Evolutionary conservation across 1,284 basidiomycete genomes (phyloP).

Genomic region (Phlebopus sp.): DNA sequence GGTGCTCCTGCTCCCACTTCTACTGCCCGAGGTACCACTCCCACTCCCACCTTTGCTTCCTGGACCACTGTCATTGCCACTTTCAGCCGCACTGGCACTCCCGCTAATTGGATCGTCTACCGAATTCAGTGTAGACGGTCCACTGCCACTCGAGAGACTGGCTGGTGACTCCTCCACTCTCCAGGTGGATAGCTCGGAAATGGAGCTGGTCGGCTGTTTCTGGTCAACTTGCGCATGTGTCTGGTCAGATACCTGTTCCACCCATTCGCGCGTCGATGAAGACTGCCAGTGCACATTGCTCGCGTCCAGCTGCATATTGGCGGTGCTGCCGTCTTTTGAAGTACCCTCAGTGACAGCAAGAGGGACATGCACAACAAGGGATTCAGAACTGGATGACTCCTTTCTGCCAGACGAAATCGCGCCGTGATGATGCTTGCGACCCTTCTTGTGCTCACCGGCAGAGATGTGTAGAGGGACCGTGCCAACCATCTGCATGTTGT

Average conservation of each 20-base stretch:
- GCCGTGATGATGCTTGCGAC: conserved; percentile 9
- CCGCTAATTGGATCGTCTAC: conserved; percentile 23
- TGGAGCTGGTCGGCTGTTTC: conserved; percentile 1
- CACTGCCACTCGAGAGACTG: conserved; percentile 25
- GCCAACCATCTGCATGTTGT: conserved; percentile 11
- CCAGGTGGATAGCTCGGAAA: not conserved
- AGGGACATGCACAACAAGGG: conserved; percentile 34
- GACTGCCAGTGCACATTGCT: conserved; percentile 36
- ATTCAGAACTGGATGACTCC: conserved; percentile 16
- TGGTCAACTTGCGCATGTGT: conserved; percentile 13
- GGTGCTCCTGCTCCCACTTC: conserved; percentile 6
- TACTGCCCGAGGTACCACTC: conserved; percentile 1
- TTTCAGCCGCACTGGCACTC: conserved; percentile 9
- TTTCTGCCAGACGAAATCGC: conserved; percentile 8
- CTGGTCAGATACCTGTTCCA: conserved; percentile 26
- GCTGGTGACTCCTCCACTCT: conserved; percentile 24
- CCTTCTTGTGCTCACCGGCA: conserved; percentile 27
- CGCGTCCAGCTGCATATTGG: conserved; percentile 38
- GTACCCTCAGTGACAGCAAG: conserved; percentile 12
- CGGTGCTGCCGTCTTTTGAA: conserved; percentile 6
- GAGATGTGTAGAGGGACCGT: conserved; percentile 29
- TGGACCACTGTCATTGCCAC: conserved; percentile 7
- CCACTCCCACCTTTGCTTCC: conserved; percentile 2
- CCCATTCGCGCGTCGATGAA: conserved; percentile 33
- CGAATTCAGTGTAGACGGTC: conserved; percentile 22